Base-by-base conservation (phyloP, 306 rosid species). In the Cicer judaicum region DNA sequence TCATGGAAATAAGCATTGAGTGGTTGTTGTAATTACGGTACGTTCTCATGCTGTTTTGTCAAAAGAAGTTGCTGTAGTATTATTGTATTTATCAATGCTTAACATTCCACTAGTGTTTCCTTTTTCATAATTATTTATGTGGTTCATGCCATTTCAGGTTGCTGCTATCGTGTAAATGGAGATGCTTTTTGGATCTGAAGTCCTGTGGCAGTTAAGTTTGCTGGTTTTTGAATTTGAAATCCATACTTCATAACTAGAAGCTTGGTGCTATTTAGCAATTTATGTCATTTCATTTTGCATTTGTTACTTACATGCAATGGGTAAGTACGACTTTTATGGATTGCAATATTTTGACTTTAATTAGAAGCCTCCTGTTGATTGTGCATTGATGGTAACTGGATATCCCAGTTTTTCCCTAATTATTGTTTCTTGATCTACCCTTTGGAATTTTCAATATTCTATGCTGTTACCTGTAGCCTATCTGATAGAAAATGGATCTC, bases 171-270 rank as follows among this genome's bases (percentile, higher is more conserved):
- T 85, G 83, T 90, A 84, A 81, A 71, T 81, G 89, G 84, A 87
- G 89, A 81, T 86, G 86, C 79, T 78, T 86, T 84, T 83, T 78
- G 87, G 86, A 88, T 79, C 85, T 84, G 92, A 87, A 88, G 89
- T 91, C 82, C 89, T 61, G 78, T 89, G 92, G 94, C 99, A 92
- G 97, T 95, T 92, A 92, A 90, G 97, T 92, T 94, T 91, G 91
- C 87, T 83, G 92, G 88, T 80, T 90, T 84, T 81, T 78, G 85
- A 83, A 79, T 84, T 74, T 81, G 83, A 83, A 86, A 83, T 86
- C 71, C 82, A 68, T 85, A 73, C 63, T 79, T 81, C 83, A 55
- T 75, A 80, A 70, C 75, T 84, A 65, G 79, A 84, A 70, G 59
- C 69, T 81, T 59, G 70, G 60, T 75, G 77, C 84, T 85, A 66